Conservation (phyloP, 2,329 filamentous ascomycete genomes). For the Ramularia endophylla region DNA sequence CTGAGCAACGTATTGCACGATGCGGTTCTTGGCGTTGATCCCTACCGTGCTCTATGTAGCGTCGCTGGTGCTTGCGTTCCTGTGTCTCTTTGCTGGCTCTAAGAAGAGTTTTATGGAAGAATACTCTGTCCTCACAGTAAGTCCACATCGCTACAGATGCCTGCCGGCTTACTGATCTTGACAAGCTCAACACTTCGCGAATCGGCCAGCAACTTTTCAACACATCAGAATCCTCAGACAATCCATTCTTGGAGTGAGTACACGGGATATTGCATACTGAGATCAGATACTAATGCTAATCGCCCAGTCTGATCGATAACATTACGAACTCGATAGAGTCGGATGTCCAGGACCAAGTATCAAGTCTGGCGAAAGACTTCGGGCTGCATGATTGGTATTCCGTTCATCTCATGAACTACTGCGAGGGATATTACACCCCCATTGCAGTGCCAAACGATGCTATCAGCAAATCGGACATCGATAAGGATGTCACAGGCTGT, state of each 20-base stretch:
- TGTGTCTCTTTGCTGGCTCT: conserved; percentile 56
- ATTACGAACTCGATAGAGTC: conserved; percentile 31
- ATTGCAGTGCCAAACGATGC: conserved; percentile 39
- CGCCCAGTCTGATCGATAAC: conserved; percentile 24
- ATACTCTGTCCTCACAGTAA: too few relatives aligned
- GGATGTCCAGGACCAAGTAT: conserved; percentile 37
- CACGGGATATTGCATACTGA: neutral
- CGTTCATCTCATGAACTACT: conserved; percentile 56
- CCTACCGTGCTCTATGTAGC: conserved; percentile 39
- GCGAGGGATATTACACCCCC: conserved; percentile 45
- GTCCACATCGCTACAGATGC: too few relatives aligned
- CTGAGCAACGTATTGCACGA: too few relatives aligned
- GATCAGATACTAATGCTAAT: conserved; percentile 1
- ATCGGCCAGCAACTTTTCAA: conserved; percentile 39
- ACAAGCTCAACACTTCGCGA: conserved; percentile 51
- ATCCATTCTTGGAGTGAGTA: conserved; percentile 3
- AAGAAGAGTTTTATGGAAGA: conserved; percentile 32
- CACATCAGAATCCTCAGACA: conserved; percentile 12
- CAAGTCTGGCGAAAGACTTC: conserved; percentile 41
- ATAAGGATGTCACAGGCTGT: conserved; percentile 51
- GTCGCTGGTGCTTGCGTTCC: conserved; percentile 52
- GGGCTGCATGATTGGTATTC: conserved; percentile 58
- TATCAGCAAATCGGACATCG: conserved; percentile 34
- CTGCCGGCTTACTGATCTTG: conserved; percentile 41
- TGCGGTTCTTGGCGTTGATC: conserved; percentile 9